phyloP scores from a whole-genome alignment of 352 stramenopile genomes.

The Pythium aquatile region DNA sequence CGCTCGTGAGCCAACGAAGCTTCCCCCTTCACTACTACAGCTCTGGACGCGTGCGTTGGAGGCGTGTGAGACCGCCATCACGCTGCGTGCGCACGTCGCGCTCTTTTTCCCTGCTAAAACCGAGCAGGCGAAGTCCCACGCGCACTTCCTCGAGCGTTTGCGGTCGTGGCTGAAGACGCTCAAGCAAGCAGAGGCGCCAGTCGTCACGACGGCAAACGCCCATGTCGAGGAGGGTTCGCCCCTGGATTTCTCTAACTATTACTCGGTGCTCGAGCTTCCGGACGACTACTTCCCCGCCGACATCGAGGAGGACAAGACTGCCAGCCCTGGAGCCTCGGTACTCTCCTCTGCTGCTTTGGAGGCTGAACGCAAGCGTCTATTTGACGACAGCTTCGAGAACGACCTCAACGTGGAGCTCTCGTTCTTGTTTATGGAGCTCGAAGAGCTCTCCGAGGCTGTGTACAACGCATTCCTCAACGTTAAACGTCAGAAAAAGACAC shows the following conservation, averaged over 20 bases:
- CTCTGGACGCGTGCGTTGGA: not conserved
- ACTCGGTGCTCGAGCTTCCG: not conserved
- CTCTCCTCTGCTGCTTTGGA: not conserved
- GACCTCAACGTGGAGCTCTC: constrained; percentile 28
- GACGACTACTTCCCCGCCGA: not conserved
- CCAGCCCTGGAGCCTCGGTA: not conserved
- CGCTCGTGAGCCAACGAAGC: not conserved
- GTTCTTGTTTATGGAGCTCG: constrained; percentile 33
- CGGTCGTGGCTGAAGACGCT: not conserved
- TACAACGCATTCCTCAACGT: constrained; percentile 32
- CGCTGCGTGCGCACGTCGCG: not conserved
- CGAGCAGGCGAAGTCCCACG: not conserved
- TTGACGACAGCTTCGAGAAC: constrained; percentile 5
- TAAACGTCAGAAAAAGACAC: constrained; percentile 32
- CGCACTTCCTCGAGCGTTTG: not conserved
- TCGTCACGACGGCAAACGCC: not conserved
- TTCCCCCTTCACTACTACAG: not conserved
- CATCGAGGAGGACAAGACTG: not conserved
- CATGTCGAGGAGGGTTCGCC: not conserved
- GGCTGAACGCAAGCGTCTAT: not conserved
- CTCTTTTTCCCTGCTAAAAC: not conserved
- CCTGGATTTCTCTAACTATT: constrained; percentile 6
- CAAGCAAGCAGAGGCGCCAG: not conserved
- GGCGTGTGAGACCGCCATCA: constrained; percentile 2
- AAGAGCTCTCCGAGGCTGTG: constrained; percentile 22